phyloP scores from a whole-genome alignment of 163 green algal genomes.

The Scenedesmus sp. region DNA sequence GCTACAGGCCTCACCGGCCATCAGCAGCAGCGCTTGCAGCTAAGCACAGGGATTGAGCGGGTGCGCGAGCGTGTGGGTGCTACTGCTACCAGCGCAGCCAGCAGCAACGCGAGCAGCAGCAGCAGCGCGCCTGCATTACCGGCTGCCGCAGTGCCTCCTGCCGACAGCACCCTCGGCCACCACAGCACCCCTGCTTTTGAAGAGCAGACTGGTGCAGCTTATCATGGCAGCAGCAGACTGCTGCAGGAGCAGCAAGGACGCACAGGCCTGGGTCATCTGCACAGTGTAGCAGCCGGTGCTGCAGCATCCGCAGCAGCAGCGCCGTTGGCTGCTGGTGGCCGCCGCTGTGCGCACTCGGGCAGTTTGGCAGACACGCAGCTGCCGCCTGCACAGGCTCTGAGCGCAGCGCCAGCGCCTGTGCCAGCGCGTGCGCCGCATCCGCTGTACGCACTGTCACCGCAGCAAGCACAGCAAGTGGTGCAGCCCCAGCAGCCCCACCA shows the following conservation, averaged over 20 bases:
- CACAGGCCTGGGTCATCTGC: not conserved
- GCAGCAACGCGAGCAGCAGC: conserved; percentile 31
- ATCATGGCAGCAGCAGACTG: not conserved
- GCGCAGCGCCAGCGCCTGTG: not conserved
- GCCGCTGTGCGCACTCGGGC: not conserved
- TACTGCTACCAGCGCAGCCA: not conserved
- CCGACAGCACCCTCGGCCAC: not conserved
- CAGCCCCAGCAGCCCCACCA: conserved; percentile 45
- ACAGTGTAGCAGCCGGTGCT: not conserved
- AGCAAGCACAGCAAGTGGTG: conserved; percentile 43
- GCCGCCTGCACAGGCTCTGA: not conserved
- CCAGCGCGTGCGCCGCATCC: not conserved
- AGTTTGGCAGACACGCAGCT: not conserved
- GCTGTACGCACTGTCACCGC: not conserved
- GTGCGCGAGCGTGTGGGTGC: not conserved
- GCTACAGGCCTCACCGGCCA: not conserved
- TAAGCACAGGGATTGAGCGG: not conserved
- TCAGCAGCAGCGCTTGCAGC: not conserved
- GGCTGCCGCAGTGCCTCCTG: not conserved
- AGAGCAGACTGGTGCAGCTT: not conserved
- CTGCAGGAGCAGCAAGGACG: not conserved
- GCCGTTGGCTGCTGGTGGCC: not conserved
- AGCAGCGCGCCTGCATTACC: not conserved
- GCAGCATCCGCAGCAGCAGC: not conserved
- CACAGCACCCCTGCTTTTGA: not conserved